These are phyloP conservation scores for Cladophialophora yegresii DNA, from an alignment of 2,329 filamentous ascomycete species.

Conservation along the genomic window DNA sequence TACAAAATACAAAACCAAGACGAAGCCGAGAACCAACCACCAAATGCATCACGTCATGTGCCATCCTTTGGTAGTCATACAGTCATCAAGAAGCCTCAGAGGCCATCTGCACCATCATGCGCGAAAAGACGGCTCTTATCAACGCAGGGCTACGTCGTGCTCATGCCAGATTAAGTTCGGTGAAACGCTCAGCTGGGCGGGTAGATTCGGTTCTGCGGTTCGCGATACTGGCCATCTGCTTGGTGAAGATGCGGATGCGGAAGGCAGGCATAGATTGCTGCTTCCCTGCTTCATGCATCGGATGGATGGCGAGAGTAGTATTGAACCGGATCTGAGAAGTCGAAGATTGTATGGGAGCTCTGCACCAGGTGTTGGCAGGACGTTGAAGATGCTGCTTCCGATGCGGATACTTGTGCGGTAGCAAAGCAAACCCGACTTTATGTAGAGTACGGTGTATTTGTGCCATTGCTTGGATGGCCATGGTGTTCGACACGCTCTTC, in stretches of 20 bases:
- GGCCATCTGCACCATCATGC: conserved; percentile 12
- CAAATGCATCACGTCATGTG: conserved; percentile 10
- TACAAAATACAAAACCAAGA: conserved; percentile 4
- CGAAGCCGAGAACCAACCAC: neutral
- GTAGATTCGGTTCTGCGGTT: neutral
- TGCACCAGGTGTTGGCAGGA: neutral
- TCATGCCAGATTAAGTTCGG: conserved; percentile 8
- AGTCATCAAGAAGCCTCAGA: neutral
- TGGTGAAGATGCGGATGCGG: conserved; percentile 9
- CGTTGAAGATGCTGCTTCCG: neutral
- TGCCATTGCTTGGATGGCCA: neutral
- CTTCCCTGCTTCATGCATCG: conserved; percentile 14
- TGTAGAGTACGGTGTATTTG: neutral
- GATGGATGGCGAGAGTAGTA: conserved; percentile 15
- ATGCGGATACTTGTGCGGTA: neutral
- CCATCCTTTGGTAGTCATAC: conserved; percentile 4
- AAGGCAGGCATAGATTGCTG: conserved; percentile 8
- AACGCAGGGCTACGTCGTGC: conserved; percentile 1
- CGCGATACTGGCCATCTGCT: conserved; percentile 13
- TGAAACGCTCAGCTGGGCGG: neutral
- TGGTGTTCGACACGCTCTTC: neutral
- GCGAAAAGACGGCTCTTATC: conserved; percentile 6
- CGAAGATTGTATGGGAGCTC: neutral
- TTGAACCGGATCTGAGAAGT: neutral
- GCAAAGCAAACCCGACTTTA: neutral